Base-by-base conservation (phyloP, 148 eudicot species). In the Chenopodium berlandieri region DNA sequence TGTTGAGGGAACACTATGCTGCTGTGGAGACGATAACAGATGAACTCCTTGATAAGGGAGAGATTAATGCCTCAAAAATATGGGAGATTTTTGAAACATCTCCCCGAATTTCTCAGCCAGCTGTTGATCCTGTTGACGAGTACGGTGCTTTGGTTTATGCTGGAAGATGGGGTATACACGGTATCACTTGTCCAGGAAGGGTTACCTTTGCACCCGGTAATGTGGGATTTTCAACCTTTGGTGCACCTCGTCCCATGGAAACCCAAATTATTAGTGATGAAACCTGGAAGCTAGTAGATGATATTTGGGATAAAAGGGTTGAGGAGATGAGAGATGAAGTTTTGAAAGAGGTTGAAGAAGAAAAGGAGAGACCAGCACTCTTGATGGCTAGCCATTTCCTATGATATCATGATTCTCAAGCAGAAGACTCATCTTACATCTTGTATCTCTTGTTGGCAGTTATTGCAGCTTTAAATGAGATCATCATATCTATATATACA, bases 151-250 rank as follows among this genome's bases (percentile, higher is more conserved):
- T 94, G 64, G 75, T 92, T 71, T 92, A 94, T 87, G 90, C 91
- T 50, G 98, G 98, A 78, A 85, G 97, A 78, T 94, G 98, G 98
- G 98, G 97, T 46, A 70, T 89, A 79, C 91, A 94, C 82, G 97
- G 98, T 46, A 84, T 93, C 70, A 88, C 88, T 65, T 89, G 93
- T 85, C 98, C 97, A 9, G 98, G 98, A 63, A 94, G 98, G 84
- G 97, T 91, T 31, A 94, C 98, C 58, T 94, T 92, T 88, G 90
- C 97, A 44, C 98, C 98, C 14, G 98, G 98, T 47, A 90, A 93
- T 90, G 92, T 86, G 30, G 98, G 98, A 47, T 94, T 91, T 84
- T 71, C 93, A 30, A 92, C 97, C 63, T 94, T 94, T 90, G 98
- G 98, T 80, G 94, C 90, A 76, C 98, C 98, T 66, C 94, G 95